Evolutionary conservation across 192 early-diverging fungal species (phyloP).

Genomic region (Linnemannia zychae): DNA sequence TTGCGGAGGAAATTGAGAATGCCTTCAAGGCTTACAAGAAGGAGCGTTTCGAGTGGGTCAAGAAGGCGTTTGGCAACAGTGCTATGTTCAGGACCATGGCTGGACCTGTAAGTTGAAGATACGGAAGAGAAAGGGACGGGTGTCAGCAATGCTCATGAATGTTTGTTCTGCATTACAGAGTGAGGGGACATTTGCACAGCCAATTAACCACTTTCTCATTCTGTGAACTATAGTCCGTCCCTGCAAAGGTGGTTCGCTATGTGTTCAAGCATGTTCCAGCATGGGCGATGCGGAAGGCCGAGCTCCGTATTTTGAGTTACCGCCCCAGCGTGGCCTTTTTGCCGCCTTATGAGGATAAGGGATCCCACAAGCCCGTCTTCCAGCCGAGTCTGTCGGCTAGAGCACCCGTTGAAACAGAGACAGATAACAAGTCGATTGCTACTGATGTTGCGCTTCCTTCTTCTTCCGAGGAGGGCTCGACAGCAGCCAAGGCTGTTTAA

Average conservation of each 20-base stretch:
- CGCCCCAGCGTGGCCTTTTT: slow-evolving; percentile 20
- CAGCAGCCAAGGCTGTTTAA: not conserved
- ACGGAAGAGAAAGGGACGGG: not conserved
- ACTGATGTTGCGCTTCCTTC: too few relatives aligned
- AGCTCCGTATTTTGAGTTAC: slow-evolving; percentile 16
- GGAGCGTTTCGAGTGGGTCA: slow-evolving; percentile 18
- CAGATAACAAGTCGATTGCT: not conserved
- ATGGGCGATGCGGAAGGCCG: slow-evolving; percentile 4
- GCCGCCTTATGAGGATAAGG: slow-evolving; percentile 3
- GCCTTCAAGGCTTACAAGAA: slow-evolving; percentile 12
- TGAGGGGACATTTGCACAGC: too few relatives aligned
- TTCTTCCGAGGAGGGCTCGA: not conserved
- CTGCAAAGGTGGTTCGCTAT: slow-evolving; percentile 11
- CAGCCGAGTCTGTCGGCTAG: slow-evolving; percentile 12
- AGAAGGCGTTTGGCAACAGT: slow-evolving; percentile 12
- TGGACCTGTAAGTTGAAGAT: slow-evolving; percentile 4
- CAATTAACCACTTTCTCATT: too few relatives aligned
- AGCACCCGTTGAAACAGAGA: not conserved
- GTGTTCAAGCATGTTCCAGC: slow-evolving; percentile 4
- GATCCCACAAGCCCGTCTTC: slow-evolving; percentile 8
- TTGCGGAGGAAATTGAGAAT: not conserved
- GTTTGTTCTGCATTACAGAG: too few relatives aligned
- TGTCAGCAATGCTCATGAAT: not conserved
- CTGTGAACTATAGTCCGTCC: not conserved
- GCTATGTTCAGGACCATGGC: not conserved